Conservation (phyloP, 139 green algal genomes). For the Deuterostichococcus epilithicus region DNA sequence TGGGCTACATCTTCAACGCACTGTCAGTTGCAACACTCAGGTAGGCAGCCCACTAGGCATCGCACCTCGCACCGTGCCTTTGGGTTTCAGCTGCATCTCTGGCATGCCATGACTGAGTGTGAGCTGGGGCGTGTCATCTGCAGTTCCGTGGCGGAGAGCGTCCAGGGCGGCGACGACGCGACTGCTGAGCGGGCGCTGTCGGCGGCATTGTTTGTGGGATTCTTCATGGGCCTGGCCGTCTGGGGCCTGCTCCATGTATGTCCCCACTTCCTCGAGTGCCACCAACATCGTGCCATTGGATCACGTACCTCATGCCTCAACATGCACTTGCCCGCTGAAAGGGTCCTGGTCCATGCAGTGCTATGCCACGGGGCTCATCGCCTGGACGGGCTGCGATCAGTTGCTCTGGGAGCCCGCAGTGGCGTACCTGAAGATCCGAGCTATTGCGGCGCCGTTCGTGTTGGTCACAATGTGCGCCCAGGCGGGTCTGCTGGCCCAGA, state of each 20-base stretch:
- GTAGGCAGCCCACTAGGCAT: not conserved
- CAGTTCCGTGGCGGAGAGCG: constrained; percentile 15
- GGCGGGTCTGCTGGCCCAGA: constrained; percentile 36
- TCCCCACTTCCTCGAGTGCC: not conserved
- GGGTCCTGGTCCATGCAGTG: constrained; percentile 2
- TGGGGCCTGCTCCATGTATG: not conserved
- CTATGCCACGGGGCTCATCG: constrained; percentile 36
- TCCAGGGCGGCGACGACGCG: constrained; percentile 8
- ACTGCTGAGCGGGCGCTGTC: constrained; percentile 1
- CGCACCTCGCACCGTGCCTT: not conserved
- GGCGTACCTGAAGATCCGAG: constrained; percentile 69
- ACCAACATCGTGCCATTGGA: not conserved
- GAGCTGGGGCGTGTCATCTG: not conserved
- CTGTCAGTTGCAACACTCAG: constrained; percentile 47
- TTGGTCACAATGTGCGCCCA: constrained; percentile 57
- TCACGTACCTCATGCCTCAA: not conserved
- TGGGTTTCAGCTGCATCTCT: not conserved
- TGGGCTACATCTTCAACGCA: constrained; percentile 35
- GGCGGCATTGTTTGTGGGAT: constrained; percentile 15
- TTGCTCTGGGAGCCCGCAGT: constrained; percentile 41
- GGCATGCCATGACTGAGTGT: not conserved
- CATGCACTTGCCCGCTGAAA: not conserved
- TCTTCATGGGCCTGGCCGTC: constrained; percentile 5
- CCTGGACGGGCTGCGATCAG: constrained; percentile 40
- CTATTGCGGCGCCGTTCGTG: constrained; percentile 63